Base-by-base conservation (phyloP, 768 basidiomycete genomes). In the Suillus luteus region DNA sequence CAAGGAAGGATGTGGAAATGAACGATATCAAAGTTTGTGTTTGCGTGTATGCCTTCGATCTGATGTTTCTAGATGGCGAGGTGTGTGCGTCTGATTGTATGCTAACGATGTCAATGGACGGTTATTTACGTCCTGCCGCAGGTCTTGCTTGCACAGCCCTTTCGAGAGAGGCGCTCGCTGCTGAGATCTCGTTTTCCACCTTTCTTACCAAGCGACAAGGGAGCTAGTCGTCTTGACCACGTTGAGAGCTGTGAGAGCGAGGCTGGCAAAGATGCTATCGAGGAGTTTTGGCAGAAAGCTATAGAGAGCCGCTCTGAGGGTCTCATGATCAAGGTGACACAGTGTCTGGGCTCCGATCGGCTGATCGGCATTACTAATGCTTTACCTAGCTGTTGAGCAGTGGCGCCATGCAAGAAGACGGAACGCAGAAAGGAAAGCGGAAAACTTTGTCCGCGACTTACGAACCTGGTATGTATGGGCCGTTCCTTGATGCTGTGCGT, bases 21-120 rank as follows among this genome's bases (percentile, higher is more conserved):
- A 81, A 83, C 64, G 86, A 95, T 69, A 83, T 97, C 70, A 88
- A 85, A 65, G 83, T 96, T 48, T 75, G 86, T 31, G 92, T 96
- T 1, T 89, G 90, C n/a, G 83, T 96, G 2, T 96, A 85, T 73
- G 89, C 85, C 0, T 97, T 96, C 74, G 95, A 97, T 77, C 69
- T 96, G 64, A 92, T 97, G 92, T 87, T 88, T 70, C 78, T 93
- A 55, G 88, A 96, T 74, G 89, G 85, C 64, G 77, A 88, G 78
- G 95, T 93, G 66, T 75, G 86, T 71, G 37, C 38, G n/a, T 17
- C 54, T 3, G 44, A 52, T 62, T 38, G 12, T 55, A 48, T 61
- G 15, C 38, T 10, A 19, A 37, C 62, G n/a, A 6, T 51, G 33
- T 44, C 43, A 54, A 22, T 40, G 58, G 35, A 57, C 40, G 35